Evolutionary conservation across 768 basidiomycete genomes (phyloP), one percentile per base, ranked within the genome.

Genomic region (Auriscalpium microsporum): DNA sequence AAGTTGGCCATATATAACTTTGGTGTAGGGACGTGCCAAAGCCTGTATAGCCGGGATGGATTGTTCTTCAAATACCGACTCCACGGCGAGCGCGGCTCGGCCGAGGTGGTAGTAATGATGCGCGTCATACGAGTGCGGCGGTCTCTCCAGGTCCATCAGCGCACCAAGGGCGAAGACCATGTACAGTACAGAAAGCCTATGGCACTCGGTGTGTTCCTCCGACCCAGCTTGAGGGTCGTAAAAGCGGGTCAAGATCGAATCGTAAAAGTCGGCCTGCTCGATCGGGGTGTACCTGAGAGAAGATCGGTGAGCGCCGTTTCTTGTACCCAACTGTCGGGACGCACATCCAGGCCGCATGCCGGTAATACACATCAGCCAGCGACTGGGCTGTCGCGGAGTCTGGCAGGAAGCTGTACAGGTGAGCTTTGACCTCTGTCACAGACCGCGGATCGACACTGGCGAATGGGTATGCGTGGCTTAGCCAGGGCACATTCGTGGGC

Each of bases 311-410:
- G 21, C 34, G 47, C 16, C 28, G 16, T 28, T n/a, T 35, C 44
- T 36, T 33, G 19, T 13, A 40, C 13, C n/a, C 28, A 40, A 37
- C 40, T 36, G 40, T 16, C 16, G 23, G 44, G 33, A 62, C 84
- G 59, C 65, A 84, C 85, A 86, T 83, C 84, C 84, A 87, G 48
- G 81, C 83, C 50, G 81, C 83, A 65, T 86, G 80, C 61, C 76
- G 76, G 67, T 75, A 87, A 67, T 87, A 87, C 37, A 78, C 72
- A 45, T 77, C 72, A 52, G 73, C 71, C 40, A 82, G 69, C 38
- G 63, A 56, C 48, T 67, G 68, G 5, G 72, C 67, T 54, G 62
- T 66, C 19, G 60, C 56, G 17, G 57, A 21, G 47, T 68, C 67
- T 11, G 84, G 84, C 13, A 86, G 69, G 48, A 72, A 71, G 44